Percentiles rank a stretch among this genome's conserved stretches.
Conservation (phyloP, 2,329 filamentous ascomycete genomes). For the Stachybotrys elegans region DNA sequence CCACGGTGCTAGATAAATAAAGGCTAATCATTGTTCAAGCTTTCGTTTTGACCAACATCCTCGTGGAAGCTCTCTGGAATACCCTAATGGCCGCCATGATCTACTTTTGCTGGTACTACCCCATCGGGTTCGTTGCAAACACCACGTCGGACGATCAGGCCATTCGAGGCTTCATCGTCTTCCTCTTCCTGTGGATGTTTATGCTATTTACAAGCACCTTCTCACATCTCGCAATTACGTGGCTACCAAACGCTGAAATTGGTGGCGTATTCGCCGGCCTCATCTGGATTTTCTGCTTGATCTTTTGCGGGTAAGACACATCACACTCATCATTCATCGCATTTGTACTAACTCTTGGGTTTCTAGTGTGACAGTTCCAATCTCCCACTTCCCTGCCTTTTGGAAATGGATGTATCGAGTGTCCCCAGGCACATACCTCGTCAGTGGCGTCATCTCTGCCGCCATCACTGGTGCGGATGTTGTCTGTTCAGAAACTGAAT, state of each 20-base stretch:
- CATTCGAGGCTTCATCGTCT: slow-evolving; percentile 18
- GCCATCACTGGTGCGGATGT: slow-evolving; percentile 17
- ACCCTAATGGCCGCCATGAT: slow-evolving; percentile 16
- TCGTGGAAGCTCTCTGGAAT: slow-evolving; percentile 18
- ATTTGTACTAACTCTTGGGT: slow-evolving; percentile 18
- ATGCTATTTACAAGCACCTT: slow-evolving; percentile 21
- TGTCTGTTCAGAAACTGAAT: slow-evolving; percentile 29
- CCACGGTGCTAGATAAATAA: not conserved
- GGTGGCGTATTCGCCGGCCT: slow-evolving; percentile 33
- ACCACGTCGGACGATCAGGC: slow-evolving; percentile 14
- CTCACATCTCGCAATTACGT: slow-evolving; percentile 17
- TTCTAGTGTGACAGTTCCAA: slow-evolving; percentile 52
- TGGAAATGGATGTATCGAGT: slow-evolving; percentile 69
- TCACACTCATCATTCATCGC: slow-evolving; percentile 43
- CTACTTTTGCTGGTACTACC: slow-evolving; percentile 22
- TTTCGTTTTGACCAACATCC: slow-evolving; percentile 16
- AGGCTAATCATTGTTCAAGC: slow-evolving; percentile 6
- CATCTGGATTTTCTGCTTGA: slow-evolving; percentile 19
- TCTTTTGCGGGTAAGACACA: slow-evolving; percentile 18
- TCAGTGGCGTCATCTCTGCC: slow-evolving; percentile 50
- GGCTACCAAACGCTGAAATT: slow-evolving; percentile 15
- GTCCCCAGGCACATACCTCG: slow-evolving; percentile 65
- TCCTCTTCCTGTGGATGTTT: slow-evolving; percentile 18
- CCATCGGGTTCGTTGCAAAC: slow-evolving; percentile 19
- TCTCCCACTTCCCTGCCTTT: slow-evolving; percentile 54